Base-by-base conservation (phyloP, 495 filamentous ascomycete species). In the Neurospora sp. region DNA sequence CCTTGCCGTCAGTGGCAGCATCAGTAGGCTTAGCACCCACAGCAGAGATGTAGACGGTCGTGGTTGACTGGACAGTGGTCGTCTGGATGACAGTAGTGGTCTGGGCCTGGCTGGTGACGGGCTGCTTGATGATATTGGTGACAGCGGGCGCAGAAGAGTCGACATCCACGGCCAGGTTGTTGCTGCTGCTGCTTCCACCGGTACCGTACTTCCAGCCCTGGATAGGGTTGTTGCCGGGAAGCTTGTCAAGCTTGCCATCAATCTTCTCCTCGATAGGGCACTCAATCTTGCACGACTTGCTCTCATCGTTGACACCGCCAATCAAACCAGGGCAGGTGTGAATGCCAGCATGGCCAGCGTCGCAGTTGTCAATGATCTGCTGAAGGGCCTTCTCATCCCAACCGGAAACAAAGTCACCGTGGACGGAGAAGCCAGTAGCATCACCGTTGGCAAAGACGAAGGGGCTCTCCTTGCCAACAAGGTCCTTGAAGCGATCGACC, bases 321-420 rank as follows among this genome's bases (percentile, higher is more conserved):
- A 83, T 83, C 72, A 86, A 78, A 45, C 80, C 77, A 39, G 88
- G 83, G 82, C 91, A 93, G 71, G 85, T 77, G 70, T 88, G 80
- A 71, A 91, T 83, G n/a, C 81, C 84, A 36, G 77, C 79, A 72
- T 85, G 84, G 43, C 86, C 83, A 72, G 79, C 84, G 71, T 88
- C 83, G 83, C 91, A 93, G 69, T 80, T 84, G 73, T 78, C 82
- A 73, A 92, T 84, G 73, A 89, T 89, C 40, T 85, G 82, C 78
- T 92, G 86, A 24, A 93, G 87, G 71, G 85, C 82, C 6, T 81
- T 74, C 70, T 84, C 79, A 74, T 93, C 88, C 92, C 92, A 94
- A 38, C 90, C 92, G 69, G 91, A 88, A 62, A 93, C 82, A 80
- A 93, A 93, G 81, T 93, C 91, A 40, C 86, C 90, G 81, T 93